Evolutionary conservation across 345 rosid genomes (phyloP), one percentile per base, ranked within the genome.

Genomic region (Combretum micranthum): DNA sequence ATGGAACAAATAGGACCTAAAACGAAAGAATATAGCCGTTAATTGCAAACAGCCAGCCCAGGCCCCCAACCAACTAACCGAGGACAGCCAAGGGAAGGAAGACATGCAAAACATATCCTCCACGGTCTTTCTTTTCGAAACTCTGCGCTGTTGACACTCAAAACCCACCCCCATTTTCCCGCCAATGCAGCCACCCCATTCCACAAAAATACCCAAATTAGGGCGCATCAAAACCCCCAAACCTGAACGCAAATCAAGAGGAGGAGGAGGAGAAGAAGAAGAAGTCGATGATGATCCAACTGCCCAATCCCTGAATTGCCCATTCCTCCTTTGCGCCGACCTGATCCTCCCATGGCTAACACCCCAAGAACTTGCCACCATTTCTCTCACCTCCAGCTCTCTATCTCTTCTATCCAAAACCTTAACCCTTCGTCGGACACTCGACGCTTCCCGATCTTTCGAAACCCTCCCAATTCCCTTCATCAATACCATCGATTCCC

Each of bases 311-410:
- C 42, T 15, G 10, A 19, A n/a, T 4, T 1, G 21, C 15, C 44
- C 43, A 20, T 23, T 51, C 58, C 4, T 46, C 52, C n/a, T 0
- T 59, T 86, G 71, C 49, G 74, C 85, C 0, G 63, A 56, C 21
- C 53, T 89, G 0, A 53, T 85, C 57, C 82, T 93, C 6, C 96
- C 95, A 50, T 85, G 87, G 86, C 77, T 93, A 43, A 72, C 77
- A 47, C 69, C 73, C 4, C 59, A 12, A 51, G 99, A 87, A 20
- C 88, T 93, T 12, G 87, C 92, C 53, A 16, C 51, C 47, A 52
- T 70, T 55, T 74, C 94, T 56, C 50, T 44, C 7, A 62, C 96
- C 65, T 85, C 86, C 83, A 83, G 75, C 69, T 3, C 77, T 69
- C 80, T 85, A 21, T 45, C 45, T 62, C 64, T 18, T 20, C 12